phyloP scores from a whole-genome alignment of 2,329 filamentous ascomycete genomes.

The Graphiopsis chlorocephala region DNA sequence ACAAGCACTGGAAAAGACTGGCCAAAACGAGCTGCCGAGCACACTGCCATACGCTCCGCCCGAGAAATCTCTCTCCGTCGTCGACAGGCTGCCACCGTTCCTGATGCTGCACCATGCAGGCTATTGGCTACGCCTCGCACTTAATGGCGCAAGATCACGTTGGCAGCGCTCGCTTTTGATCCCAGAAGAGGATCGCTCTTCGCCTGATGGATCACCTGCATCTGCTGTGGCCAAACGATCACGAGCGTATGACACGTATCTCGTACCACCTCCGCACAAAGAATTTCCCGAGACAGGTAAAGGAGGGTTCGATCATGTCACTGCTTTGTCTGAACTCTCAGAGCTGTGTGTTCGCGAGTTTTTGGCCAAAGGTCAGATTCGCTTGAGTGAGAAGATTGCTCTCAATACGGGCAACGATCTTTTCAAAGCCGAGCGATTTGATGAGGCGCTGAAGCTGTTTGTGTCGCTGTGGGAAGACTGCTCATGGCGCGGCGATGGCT shows the following conservation, averaged over 20 bases:
- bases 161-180: conserved; percentile 54
- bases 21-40: conserved; percentile 14
- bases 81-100: conserved; percentile 56
- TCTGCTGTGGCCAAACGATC: conserved; percentile 54
- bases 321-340: conserved; percentile 50
- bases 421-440: conserved; percentile 49
- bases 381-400: conserved; percentile 54
- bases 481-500: conserved; percentile 59
- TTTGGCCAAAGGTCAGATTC: conserved; percentile 49
- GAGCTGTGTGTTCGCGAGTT: conserved; percentile 50
- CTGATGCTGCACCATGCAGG: conserved; percentile 60
- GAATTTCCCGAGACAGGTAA: conserved; percentile 49
- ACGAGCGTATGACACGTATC: conserved; percentile 57
- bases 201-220: conserved; percentile 55
- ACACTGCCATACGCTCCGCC: conserved; percentile 43
- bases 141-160: conserved; percentile 51
- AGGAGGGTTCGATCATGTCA: conserved; percentile 51
- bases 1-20: conserved; percentile 38
- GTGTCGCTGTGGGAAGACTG: conserved; percentile 54
- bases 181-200: conserved; percentile 56
- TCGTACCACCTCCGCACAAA: conserved; percentile 57
- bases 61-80: conserved; percentile 50
- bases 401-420: conserved; percentile 56
- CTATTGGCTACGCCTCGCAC: conserved; percentile 58
- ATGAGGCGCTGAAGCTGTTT: conserved; percentile 51